Evolutionary conservation across 192 early-diverging fungal genomes (phyloP).

Genomic region (Podila horticola): DNA sequence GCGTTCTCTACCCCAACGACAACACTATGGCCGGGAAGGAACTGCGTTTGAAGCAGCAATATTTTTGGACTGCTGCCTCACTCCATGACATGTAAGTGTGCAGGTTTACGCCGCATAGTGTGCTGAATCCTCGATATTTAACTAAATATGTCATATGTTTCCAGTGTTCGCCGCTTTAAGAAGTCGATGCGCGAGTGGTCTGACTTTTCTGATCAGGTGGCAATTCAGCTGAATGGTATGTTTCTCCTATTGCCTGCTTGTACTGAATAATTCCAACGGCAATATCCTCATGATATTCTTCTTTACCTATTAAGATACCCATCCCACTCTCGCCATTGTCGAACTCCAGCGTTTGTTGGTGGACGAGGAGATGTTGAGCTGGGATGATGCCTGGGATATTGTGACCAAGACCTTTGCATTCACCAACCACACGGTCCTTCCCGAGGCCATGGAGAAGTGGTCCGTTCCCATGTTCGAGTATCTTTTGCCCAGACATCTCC

Average conservation of each 20-base stretch:
- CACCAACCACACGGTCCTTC: conserved; percentile 99
- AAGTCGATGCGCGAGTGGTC: conserved; percentile 83
- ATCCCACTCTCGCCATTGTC: conserved; percentile 93
- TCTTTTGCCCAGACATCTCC: conserved; percentile 96
- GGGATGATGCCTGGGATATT: conserved; percentile 97
- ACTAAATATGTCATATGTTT: background rate
- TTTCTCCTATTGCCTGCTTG: background rate
- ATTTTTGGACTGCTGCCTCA: conserved; percentile 94
- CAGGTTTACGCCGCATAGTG: background rate
- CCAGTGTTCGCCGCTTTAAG: conserved; percentile 91
- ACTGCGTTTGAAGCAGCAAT: conserved; percentile 97
- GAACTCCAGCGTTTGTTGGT: conserved; percentile 94
- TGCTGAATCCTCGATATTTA: background rate
- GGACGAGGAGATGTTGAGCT: conserved; percentile 87
- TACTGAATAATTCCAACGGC: background rate
- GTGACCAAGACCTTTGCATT: conserved; percentile 93
- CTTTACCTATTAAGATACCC: conserved; percentile 73
- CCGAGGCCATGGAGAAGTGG: conserved; percentile 99
- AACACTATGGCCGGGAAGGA: conserved; percentile 98
- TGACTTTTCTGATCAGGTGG: conserved; percentile 92
- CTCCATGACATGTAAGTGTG: conserved; percentile 74
- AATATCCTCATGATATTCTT: background rate
- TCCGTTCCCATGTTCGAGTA: conserved; percentile 93
- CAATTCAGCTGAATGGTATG: conserved; percentile 94
- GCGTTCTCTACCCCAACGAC: conserved; percentile 97